These are phyloP conservation scores for Fusarium algeriense DNA, from an alignment of 2,329 filamentous ascomycete genomes.

Conservation along the genomic window DNA sequence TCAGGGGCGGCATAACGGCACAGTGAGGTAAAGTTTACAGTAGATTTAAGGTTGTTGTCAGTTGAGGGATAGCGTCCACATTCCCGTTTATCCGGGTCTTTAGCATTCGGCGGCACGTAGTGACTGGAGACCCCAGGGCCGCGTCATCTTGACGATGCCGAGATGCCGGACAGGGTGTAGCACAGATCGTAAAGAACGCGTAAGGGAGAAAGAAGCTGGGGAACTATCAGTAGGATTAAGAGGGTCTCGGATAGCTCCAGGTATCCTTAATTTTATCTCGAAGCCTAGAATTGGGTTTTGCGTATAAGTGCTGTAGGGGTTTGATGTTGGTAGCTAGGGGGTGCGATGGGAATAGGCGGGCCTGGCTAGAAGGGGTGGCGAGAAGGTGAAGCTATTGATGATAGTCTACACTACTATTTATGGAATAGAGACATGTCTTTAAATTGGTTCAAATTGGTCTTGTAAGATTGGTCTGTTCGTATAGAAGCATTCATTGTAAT, in stretches of 20 bases:
- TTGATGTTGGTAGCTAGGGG: background rate
- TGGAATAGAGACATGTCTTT: background rate
- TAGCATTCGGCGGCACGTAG: constrained; percentile 28
- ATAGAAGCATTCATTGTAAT: background rate
- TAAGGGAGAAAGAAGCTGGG: constrained; percentile 8
- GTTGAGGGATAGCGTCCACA: constrained; percentile 1
- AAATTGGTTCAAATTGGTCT: background rate
- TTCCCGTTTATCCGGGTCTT: constrained; percentile 25
- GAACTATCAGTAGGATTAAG: background rate
- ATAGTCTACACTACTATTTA: background rate
- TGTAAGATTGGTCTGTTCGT: background rate
- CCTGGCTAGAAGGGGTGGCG: background rate
- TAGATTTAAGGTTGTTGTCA: constrained; percentile 24
- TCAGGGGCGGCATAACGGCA: constrained; percentile 18
- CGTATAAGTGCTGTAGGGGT: background rate
- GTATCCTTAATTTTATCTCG: constrained; percentile 11
- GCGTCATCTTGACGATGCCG: constrained; percentile 43
- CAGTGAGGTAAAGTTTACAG: constrained; percentile 10
- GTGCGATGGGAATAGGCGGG: constrained; percentile 1
- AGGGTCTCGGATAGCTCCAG: background rate
- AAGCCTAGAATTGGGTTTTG: constrained; percentile 15
- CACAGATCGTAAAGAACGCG: constrained; percentile 3
- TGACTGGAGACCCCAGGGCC: constrained; percentile 24
- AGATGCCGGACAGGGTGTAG: constrained; percentile 33
- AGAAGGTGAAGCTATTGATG: background rate